Conservation (phyloP, 805 yeast genomes). For the Saccharomycopsis babjevae region DNA sequence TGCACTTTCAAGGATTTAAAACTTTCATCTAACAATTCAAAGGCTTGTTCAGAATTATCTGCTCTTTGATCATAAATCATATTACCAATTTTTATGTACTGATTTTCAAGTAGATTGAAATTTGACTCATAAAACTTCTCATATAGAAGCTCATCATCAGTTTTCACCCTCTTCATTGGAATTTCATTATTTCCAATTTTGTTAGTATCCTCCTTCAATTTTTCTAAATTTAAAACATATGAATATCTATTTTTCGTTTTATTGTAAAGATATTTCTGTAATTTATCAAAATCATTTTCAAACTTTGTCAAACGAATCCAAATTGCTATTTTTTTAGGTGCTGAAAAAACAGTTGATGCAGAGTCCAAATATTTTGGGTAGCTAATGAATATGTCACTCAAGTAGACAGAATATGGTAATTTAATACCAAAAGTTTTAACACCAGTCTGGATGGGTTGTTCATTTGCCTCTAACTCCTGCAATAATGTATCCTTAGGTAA, state of each 20-base stretch:
- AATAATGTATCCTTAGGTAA: slow-evolving; percentile 11
- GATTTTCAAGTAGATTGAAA: slow-evolving; percentile 9
- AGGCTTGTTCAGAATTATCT: slow-evolving; percentile 3
- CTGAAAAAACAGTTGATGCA: slow-evolving; percentile 29
- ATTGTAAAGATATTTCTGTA: slow-evolving; percentile 3
- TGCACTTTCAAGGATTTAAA: slow-evolving; percentile 13
- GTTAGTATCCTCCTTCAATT: slow-evolving; percentile 2
- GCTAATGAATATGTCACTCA: slow-evolving; percentile 27
- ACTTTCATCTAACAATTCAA: slow-evolving; percentile 6
- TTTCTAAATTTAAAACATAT: slow-evolving; percentile 12
- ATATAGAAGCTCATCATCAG: slow-evolving; percentile 9
- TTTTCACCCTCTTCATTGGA: slow-evolving; percentile 15
- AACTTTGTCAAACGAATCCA: slow-evolving; percentile 23
- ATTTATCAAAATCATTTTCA: slow-evolving; percentile 6
- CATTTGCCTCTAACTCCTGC: neutral
- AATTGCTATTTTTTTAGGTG: slow-evolving; percentile 28
- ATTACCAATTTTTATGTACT: slow-evolving; percentile 15
- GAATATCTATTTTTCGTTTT: slow-evolving; percentile 3
- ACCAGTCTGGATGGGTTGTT: slow-evolving; percentile 11
- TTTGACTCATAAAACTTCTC: slow-evolving; percentile 17
- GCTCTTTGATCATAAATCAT: slow-evolving; percentile 12
- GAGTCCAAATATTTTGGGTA: slow-evolving; percentile 31
- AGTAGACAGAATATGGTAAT: slow-evolving; percentile 30
- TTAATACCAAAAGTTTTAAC: slow-evolving; percentile 25
- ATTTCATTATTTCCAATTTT: slow-evolving; percentile 3